Base-by-base conservation (phyloP, 768 basidiomycete species). In the Serendipita sp. region DNA sequence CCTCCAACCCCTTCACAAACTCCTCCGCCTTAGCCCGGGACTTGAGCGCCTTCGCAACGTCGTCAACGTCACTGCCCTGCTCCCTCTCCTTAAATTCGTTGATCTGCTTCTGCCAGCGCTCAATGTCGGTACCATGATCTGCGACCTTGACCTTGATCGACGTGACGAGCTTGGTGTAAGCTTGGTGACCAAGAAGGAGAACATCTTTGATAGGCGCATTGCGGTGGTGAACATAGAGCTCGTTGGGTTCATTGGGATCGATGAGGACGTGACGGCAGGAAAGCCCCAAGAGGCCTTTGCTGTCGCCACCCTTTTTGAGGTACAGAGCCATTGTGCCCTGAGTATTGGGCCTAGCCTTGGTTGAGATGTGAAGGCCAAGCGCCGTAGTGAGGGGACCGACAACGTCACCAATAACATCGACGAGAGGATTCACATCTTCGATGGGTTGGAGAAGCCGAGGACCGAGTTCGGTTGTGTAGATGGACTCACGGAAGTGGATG, bases 241-340 rank as follows among this genome's bases (percentile, higher is more conserved):
- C 24, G 64, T 30, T 3, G 64, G 50, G 11, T 67, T 64, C 50
- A 70, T 66, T 56, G 66, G 51, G n/a, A n/a, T 28, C 45, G 42
- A 67, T 38, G 51, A 63, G 42, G 41, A 60, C 31, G 42, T 61
- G 73, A 17, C 69, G 65, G 41, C 70, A 69, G 26, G 74, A 74
- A 33, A 71, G 63, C 20, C 72, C 63, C 62, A 69, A 66, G 64
- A 73, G 64, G 61, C 62, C 66, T 17, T 64, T 63, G 43, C 61
- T 66, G 42, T 69, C 63, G 41, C 61, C 63, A 58, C 60, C 64
- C 51, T 69, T 68, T 50, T 56, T 30, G 44, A 75, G 34, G 66
- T 68, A 74, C 61, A 74, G 68, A 9, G 70, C 72, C 2, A 68
- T 68, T 3, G 75, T 75, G 13, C 75, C 74, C 64, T 70, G 63